Evolutionary conservation across 306 rosid genomes (phyloP).

Genomic region (Gynostemma pentaphyllum): DNA sequence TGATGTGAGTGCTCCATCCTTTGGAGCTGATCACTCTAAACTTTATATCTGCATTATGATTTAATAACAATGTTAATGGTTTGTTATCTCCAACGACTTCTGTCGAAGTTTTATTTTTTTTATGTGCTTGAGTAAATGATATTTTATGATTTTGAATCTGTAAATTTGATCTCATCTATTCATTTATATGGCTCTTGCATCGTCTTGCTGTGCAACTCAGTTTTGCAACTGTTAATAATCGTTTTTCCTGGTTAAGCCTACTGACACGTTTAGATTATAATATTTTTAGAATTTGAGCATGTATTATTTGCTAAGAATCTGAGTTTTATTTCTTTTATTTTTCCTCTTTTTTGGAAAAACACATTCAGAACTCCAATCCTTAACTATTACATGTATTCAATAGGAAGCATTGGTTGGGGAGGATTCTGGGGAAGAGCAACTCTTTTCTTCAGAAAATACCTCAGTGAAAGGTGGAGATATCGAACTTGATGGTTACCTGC

Average conservation of each 20-base stretch:
- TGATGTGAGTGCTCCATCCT: neutral
- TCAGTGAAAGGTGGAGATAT: constrained; percentile 39
- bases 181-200: neutral
- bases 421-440: constrained; percentile 74
- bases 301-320: neutral
- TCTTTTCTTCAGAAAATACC: constrained; percentile 61
- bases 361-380: neutral
- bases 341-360: neutral
- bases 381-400: constrained; percentile 8
- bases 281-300: neutral
- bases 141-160: neutral
- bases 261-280: neutral
- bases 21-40: neutral
- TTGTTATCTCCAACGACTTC: neutral
- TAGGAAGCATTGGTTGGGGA: constrained; percentile 98
- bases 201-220: too few relatives aligned
- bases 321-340: neutral
- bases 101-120: neutral
- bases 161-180: neutral
- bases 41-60: neutral
- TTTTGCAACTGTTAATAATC: neutral
- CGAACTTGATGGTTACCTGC: constrained; percentile 54
- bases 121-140: neutral
- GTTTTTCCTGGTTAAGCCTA: neutral
- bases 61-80: neutral